phyloP scores from a whole-genome alignment of 495 filamentous ascomycete genomes.

The Friedmanniomyces simplex region DNA sequence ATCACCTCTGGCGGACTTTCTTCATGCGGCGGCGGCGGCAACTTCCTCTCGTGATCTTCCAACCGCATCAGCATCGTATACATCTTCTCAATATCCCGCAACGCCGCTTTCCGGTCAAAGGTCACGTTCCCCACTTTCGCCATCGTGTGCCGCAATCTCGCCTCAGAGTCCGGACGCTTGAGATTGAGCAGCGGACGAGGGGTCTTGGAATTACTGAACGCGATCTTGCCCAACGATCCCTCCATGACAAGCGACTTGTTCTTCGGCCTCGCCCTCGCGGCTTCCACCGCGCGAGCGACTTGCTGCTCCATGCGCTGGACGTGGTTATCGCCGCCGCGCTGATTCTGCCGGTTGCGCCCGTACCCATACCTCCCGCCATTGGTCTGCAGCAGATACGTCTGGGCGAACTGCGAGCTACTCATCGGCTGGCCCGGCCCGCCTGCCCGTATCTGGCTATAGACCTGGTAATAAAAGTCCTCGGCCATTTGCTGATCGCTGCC shows the following conservation, averaged over 20 bases:
- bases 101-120: slow-evolving; percentile 67
- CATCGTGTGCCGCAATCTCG: slow-evolving; percentile 35
- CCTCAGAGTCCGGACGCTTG: slow-evolving; percentile 68
- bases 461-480: slow-evolving; percentile 98
- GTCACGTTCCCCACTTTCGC: slow-evolving; percentile 25
- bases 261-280: slow-evolving; percentile 92
- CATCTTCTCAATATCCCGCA: slow-evolving; percentile 75
- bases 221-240: slow-evolving; percentile 96
- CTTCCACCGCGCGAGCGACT: slow-evolving; percentile 92
- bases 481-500: slow-evolving; percentile 67
- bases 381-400: slow-evolving; percentile 93
- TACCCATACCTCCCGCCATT: slow-evolving; percentile 60
- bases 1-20: slow-evolving; percentile 51
- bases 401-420: slow-evolving; percentile 69
- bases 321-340: slow-evolving; percentile 80
- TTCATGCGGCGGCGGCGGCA: slow-evolving; percentile 58
- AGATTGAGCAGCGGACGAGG: slow-evolving; percentile 90
- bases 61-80: slow-evolving; percentile 82
- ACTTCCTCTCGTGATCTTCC: slow-evolving; percentile 87
- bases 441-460: slow-evolving; percentile 81
- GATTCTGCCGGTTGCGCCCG: slow-evolving; percentile 55
- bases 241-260: slow-evolving; percentile 97
- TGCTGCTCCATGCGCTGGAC: slow-evolving; percentile 99
- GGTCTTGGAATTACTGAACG: slow-evolving; percentile 96
- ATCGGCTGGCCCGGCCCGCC: slow-evolving; percentile 84